Evolutionary conservation across 1,284 basidiomycete genomes (phyloP).

Genomic region (Heterobasidion annosum): DNA sequence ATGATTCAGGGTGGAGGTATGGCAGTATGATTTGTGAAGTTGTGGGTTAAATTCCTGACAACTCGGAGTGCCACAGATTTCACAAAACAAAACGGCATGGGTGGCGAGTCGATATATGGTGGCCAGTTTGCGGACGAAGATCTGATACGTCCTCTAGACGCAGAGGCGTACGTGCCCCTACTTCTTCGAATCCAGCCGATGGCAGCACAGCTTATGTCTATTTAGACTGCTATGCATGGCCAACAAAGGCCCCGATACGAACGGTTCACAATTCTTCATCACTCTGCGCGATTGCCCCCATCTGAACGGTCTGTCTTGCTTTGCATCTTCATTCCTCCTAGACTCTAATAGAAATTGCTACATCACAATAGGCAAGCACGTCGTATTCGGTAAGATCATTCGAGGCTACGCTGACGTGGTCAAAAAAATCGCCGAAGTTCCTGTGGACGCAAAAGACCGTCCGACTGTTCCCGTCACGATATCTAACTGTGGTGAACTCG

Average conservation of each 20-base stretch:
- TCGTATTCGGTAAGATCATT: constrained; percentile 66
- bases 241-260: constrained; percentile 74
- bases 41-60: background rate
- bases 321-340: background rate
- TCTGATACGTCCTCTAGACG: constrained; percentile 55
- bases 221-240: constrained; percentile 73
- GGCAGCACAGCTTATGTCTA: background rate
- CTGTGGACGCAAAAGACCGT: constrained; percentile 61
- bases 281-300: constrained; percentile 68
- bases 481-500: constrained; percentile 77
- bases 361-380: constrained; percentile 52
- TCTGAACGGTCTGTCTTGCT: constrained; percentile 39
- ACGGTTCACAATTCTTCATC: constrained; percentile 80
- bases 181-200: too few relatives aligned
- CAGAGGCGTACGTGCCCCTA: constrained; percentile 36
- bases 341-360: background rate
- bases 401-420: constrained; percentile 56
- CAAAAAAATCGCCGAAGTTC: constrained; percentile 40
- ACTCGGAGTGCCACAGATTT: constrained; percentile 37
- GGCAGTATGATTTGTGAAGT: constrained; percentile 9
- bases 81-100: constrained; percentile 70
- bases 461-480: constrained; percentile 70
- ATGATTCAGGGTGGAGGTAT: constrained; percentile 83
- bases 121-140: constrained; percentile 72
- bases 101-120: constrained; percentile 81